These are phyloP conservation scores for Penicillium antarcticum DNA, from an alignment of 495 filamentous ascomycete genomes.

Conservation along the genomic window DNA sequence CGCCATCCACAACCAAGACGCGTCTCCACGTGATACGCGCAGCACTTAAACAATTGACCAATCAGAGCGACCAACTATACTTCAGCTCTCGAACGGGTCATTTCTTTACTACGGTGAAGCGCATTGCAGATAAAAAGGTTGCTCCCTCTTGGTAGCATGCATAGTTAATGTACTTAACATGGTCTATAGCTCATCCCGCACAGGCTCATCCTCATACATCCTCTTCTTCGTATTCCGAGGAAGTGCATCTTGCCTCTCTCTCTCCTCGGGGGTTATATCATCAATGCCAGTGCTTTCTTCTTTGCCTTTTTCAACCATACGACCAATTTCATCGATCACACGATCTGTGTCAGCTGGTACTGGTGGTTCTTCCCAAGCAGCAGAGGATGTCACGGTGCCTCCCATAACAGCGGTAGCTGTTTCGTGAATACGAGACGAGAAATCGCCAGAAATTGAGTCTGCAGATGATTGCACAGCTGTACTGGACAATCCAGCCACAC, in stretches of 20 bases:
- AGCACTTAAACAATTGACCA: conserved; percentile 19
- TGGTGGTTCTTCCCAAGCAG: conserved; percentile 24
- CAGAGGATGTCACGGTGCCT: conserved; percentile 10
- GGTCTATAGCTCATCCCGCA: conserved; percentile 53
- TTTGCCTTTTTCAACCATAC: conserved; percentile 52
- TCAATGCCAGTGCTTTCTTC: conserved; percentile 24
- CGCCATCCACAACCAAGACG: conserved; percentile 28
- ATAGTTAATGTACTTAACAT: background rate
- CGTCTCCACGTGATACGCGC: conserved; percentile 43
- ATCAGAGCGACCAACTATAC: conserved; percentile 14
- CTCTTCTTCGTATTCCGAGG: conserved; percentile 76
- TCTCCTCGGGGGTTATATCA: conserved; percentile 36
- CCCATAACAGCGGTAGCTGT: conserved; percentile 15
- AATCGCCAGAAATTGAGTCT: conserved; percentile 4
- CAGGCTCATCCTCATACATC: conserved; percentile 64
- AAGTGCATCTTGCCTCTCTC: conserved; percentile 42
- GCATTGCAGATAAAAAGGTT: background rate
- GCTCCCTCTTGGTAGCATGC: background rate
- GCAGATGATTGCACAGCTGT: conserved; percentile 29
- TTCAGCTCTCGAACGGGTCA: conserved; percentile 1
- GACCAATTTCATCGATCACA: conserved; percentile 51
- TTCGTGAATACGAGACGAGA: conserved; percentile 13
- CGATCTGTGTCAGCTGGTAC: conserved; percentile 29
- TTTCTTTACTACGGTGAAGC: conserved; percentile 3
- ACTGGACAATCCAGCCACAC: conserved; percentile 34